Conservation (phyloP, 257 asterid genomes). For the Pogostemon cablin region DNA sequence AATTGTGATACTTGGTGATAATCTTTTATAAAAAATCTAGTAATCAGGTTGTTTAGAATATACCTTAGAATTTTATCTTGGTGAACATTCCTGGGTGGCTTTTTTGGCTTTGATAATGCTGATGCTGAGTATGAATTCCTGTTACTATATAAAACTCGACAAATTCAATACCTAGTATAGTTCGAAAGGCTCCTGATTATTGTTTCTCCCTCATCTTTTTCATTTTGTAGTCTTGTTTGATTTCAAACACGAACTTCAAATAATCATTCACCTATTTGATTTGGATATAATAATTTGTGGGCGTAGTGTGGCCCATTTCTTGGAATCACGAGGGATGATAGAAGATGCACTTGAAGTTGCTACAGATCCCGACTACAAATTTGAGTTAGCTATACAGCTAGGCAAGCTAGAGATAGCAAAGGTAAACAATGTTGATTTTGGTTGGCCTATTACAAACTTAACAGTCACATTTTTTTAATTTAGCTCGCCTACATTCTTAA, state of each 20-base stretch:
- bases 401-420: slow-evolving; percentile 87
- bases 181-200: background rate
- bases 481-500: slow-evolving; percentile 7
- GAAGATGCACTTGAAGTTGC: slow-evolving; percentile 95
- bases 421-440: slow-evolving; percentile 47
- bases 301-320: slow-evolving; percentile 84
- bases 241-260: background rate
- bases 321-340: slow-evolving; percentile 96
- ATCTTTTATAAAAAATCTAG: background rate
- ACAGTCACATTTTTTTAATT: background rate
- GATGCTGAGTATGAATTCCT: background rate
- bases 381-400: slow-evolving; percentile 92
- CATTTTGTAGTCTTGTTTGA: slow-evolving; percentile 24
- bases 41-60: slow-evolving; percentile 10
- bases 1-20: background rate
- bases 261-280: slow-evolving; percentile 21
- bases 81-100: background rate
- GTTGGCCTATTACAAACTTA: slow-evolving; percentile 2
- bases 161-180: background rate
- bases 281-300: slow-evolving; percentile 27
- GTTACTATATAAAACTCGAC: background rate
- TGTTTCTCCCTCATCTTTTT: slow-evolving; percentile 8
- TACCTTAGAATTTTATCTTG: background rate
- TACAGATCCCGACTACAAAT: slow-evolving; percentile 92
- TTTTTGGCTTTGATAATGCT: slow-evolving; percentile 19